Evolutionary conservation across 1,284 basidiomycete genomes (phyloP), one percentile per base, ranked within the genome.

Genomic region (Ceratobasidium sp.): DNA sequence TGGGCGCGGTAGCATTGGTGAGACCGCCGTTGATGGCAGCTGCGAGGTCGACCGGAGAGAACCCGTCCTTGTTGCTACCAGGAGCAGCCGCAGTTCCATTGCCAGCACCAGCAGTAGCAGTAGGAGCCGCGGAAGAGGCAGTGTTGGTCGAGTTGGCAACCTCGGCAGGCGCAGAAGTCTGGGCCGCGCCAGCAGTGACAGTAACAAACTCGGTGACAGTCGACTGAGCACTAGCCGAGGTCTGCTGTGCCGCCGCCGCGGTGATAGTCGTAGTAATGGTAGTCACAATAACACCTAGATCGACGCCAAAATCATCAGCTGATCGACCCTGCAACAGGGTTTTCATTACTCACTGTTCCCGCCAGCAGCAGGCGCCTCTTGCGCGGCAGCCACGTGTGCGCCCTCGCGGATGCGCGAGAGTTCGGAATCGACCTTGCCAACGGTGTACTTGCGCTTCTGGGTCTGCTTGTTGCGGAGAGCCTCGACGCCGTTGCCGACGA

Each of bases 1-100:
- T 88, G 7, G 92, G 90, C 4, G 82, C 59, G 75, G 87, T 87
- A 7, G 92, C 90, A 10, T 79, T 50, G 18, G 91, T 89, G 50
- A 94, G 84, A 65, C 84, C 82, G 54, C 86, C 86, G 38, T 83
- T 82, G 3, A 78, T 76, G 2, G 85, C 83, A 10, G 87, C 88
- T 27, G 85, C 80, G 64, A 87, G 82, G 62, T 86, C 86, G 33
- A 85, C 79, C 8, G 84, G 68, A 33, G 85, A 83, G 81, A 87
- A 84, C 27, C 83, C 86, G 33, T 66, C 62, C 62, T 44, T 57
- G 62, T 66, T 76, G 54, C 54, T 77, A 12, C 74, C 74, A n/a
- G 73, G 35, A 4, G 41, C 57, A 48, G 54, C 59, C 16, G 27
- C 18, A 10, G 54, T 71, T 55, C 80, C 81, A 14, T 82, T 82